These are phyloP conservation scores for Dendrothele bispora DNA, from an alignment of 768 basidiomycete species.

Conservation along the genomic window DNA sequence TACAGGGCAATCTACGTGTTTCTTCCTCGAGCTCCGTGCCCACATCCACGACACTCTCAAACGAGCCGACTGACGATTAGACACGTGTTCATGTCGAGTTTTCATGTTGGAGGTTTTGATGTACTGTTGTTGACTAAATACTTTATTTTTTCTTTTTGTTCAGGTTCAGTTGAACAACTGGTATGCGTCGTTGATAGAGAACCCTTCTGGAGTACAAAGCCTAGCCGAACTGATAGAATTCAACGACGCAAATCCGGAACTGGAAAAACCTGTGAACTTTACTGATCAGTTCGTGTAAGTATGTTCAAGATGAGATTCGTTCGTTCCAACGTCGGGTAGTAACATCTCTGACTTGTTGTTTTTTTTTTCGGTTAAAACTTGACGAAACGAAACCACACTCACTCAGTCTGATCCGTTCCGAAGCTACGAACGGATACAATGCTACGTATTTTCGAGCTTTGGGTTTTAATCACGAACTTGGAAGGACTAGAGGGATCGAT, in stretches of 20 bases:
- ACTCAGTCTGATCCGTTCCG: constrained; percentile 32
- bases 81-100: too few species aligned
- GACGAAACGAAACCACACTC: not conserved
- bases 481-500: constrained; percentile 53
- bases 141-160: not conserved
- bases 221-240: constrained; percentile 61
- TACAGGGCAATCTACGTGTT: too few species aligned
- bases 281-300: constrained; percentile 36
- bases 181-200: constrained; percentile 44
- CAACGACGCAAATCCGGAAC: constrained; percentile 49
- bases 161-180: constrained; percentile 57
- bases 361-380: not conserved
- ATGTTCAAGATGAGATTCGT: too few species aligned
- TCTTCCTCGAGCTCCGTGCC: too few species aligned
- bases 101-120: too few species aligned
- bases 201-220: constrained; percentile 55
- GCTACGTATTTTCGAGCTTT: constrained; percentile 45
- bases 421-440: constrained; percentile 41
- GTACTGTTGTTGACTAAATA: too few species aligned
- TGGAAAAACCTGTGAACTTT: constrained; percentile 44
- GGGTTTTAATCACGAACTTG: constrained; percentile 43
- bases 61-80: too few species aligned
- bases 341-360: not conserved
- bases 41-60: too few species aligned
- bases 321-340: too few species aligned